These are phyloP conservation scores for Suillus sp. DNA, from an alignment of 768 basidiomycete genomes.

Conservation along the genomic window DNA sequence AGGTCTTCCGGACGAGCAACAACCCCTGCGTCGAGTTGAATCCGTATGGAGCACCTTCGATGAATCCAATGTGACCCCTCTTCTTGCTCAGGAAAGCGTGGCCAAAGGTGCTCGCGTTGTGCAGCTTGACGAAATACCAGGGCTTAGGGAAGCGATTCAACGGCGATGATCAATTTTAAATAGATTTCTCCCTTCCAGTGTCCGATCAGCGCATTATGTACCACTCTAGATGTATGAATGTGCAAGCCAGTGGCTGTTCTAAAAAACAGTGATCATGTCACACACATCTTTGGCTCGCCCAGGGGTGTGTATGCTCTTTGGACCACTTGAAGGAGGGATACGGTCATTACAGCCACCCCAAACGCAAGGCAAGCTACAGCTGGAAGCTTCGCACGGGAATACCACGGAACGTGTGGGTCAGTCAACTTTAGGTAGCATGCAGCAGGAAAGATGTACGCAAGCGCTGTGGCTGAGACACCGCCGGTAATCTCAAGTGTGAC, in stretches of 20 bases:
- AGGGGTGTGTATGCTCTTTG: conserved; percentile 76
- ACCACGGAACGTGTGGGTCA: conserved; percentile 58
- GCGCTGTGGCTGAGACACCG: conserved; percentile 89
- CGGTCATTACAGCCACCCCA: conserved; percentile 73
- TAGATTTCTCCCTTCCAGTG: not conserved
- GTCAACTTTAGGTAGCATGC: conserved; percentile 82
- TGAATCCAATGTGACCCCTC: conserved; percentile 67
- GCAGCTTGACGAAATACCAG: conserved; percentile 53
- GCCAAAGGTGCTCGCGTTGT: conserved; percentile 69
- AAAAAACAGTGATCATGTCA: conserved; percentile 33
- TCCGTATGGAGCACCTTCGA: conserved; percentile 66
- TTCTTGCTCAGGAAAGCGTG: conserved; percentile 69
- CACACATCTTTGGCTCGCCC: conserved; percentile 70
- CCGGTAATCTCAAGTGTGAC: conserved; percentile 98
- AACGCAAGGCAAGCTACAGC: conserved; percentile 74
- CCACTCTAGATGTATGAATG: conserved; percentile 23
- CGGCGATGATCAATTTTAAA: conserved; percentile 18
- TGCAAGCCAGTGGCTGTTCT: conserved; percentile 13
- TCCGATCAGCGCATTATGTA: not conserved
- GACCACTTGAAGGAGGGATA: conserved; percentile 77
- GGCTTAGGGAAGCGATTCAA: conserved; percentile 47
- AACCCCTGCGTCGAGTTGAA: conserved; percentile 65
- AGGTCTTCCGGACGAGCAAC: conserved; percentile 38
- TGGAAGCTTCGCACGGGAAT: conserved; percentile 72
- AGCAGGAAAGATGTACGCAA: conserved; percentile 92